Evolutionary conservation across 306 rosid genomes (phyloP), one percentile per base, ranked within the genome.

Genomic region (Cicer cuneatum): DNA sequence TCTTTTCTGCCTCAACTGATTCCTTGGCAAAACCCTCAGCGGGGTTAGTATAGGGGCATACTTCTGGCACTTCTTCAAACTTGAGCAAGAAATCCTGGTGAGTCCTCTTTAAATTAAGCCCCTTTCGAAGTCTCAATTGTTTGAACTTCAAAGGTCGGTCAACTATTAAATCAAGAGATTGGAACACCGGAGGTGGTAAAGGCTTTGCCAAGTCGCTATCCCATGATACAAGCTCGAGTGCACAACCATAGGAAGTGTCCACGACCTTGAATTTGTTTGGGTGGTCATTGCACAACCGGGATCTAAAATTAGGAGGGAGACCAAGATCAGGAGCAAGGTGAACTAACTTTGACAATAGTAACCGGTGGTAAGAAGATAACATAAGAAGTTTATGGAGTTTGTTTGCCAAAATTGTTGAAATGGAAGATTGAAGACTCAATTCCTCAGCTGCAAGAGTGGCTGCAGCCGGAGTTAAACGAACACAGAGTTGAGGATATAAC

Each of bases 311-410:
- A 40, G 98, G 91, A 43, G 96, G 96, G 15, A 93, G 83, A 47
- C 97, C 97, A 59, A 93, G 90, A 83, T 93, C 96, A 4, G 96
- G 94, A 74, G 92, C 97, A 45, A 93, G 86, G 86, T 93, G 98
- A 61, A 89, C 97, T 82, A 93, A 72, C 83, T 93, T 93, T 9
- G 97, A 80, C 56, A 93, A 65, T 69, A 93, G 86, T 29, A 93
- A 78, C 66, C 87, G 82, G 46, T 29, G 87, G 81, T 88, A 89
- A 59, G 97, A 81, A 71, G 96, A 93, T 40, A 93, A 79, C 97
- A 93, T 93, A 42, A 93, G 97, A 57, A 93, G 89, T 41, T 89
- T 93, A 72, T 93, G 98, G 70, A 93, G 96, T 80, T 93, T 93
- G 66, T 57, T 60, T 24, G 94, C 98, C 90, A 93, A 79, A 46